Evolutionary conservation across 23 red algal genomes (phyloP).

Genomic region (Cyanidiococcus yangmingshanensis): DNA sequence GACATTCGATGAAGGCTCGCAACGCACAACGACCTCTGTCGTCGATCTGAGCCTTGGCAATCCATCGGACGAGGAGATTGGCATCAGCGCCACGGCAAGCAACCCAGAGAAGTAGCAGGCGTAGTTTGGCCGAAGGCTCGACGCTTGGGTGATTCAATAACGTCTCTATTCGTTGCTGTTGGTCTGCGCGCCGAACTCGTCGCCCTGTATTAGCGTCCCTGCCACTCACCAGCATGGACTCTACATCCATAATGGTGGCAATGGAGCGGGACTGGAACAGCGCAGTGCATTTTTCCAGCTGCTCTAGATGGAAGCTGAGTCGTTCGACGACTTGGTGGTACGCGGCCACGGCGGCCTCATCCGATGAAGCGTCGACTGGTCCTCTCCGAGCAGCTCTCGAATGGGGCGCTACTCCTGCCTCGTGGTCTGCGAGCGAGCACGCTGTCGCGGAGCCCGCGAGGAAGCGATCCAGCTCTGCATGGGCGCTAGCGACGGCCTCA

Average conservation of each 20-base stretch:
- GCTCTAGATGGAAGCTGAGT: constrained; percentile 9
- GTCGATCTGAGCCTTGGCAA: constrained; percentile 13
- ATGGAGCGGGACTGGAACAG: constrained; percentile 12
- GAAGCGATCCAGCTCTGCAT: not conserved
- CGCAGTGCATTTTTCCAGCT: constrained; percentile 6
- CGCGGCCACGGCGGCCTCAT: not conserved
- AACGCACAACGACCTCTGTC: not conserved
- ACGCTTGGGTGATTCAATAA: not conserved
- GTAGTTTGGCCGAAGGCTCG: not conserved
- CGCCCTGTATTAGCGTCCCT: not conserved
- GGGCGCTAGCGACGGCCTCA: not conserved
- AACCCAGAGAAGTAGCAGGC: not conserved
- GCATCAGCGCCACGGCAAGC: not conserved
- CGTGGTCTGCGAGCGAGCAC: not conserved
- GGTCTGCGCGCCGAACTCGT: not conserved
- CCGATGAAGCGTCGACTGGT: not conserved
- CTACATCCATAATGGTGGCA: not conserved
- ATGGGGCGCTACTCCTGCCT: not conserved
- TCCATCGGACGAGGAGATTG: not conserved
- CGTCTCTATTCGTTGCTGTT: not conserved
- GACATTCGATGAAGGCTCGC: constrained; percentile 13
- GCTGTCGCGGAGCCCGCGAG: not conserved
- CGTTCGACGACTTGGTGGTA: not conserved
- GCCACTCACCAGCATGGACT: not conserved
- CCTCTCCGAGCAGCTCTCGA: not conserved